These are phyloP conservation scores for Petunia axillaris DNA, from an alignment of 257 asterid genomes.

Conservation along the genomic window DNA sequence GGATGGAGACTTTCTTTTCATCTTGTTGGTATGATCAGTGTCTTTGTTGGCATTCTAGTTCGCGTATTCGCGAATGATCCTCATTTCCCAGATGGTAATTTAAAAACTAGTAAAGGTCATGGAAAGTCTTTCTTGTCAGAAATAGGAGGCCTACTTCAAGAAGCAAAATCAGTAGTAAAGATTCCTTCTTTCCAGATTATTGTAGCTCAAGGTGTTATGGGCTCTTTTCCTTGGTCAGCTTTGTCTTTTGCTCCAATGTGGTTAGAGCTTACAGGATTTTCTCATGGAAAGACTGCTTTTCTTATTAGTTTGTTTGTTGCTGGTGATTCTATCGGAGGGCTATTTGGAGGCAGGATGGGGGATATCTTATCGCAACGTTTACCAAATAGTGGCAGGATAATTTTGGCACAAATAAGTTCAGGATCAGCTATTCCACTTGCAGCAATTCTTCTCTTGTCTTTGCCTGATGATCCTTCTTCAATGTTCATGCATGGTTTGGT, in stretches of 20 bases:
- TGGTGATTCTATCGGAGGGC: conserved; percentile 71
- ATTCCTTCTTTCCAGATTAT: conserved; percentile 78
- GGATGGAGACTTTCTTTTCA: conserved; percentile 88
- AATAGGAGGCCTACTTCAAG: conserved; percentile 50
- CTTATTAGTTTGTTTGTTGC: conserved; percentile 55
- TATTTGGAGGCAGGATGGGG: conserved; percentile 82
- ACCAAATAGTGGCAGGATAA: conserved; percentile 77
- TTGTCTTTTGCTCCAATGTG: conserved; percentile 91
- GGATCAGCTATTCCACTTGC: conserved; percentile 77
- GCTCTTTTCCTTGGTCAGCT: conserved; percentile 91
- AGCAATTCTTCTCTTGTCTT: conserved; percentile 58
- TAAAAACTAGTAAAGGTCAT: conserved; percentile 27
- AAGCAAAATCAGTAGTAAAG: conserved; percentile 63
- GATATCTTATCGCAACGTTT: conserved; percentile 61
- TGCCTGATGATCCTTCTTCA: conserved; percentile 59
- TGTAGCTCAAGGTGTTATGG: conserved; percentile 82
- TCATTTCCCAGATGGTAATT: conserved; percentile 50
- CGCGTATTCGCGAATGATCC: conserved; percentile 72
- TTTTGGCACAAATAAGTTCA: conserved; percentile 76
- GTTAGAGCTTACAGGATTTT: conserved; percentile 78
- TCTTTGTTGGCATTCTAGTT: conserved; percentile 66
- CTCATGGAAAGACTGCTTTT: conserved; percentile 63
- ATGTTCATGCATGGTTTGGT: conserved; percentile 51
- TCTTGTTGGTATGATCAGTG: conserved; percentile 71
- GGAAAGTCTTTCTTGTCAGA: conserved; percentile 47